Evolutionary conservation across 805 yeast genomes (phyloP).

Genomic region (Saccharomyces jurei): DNA sequence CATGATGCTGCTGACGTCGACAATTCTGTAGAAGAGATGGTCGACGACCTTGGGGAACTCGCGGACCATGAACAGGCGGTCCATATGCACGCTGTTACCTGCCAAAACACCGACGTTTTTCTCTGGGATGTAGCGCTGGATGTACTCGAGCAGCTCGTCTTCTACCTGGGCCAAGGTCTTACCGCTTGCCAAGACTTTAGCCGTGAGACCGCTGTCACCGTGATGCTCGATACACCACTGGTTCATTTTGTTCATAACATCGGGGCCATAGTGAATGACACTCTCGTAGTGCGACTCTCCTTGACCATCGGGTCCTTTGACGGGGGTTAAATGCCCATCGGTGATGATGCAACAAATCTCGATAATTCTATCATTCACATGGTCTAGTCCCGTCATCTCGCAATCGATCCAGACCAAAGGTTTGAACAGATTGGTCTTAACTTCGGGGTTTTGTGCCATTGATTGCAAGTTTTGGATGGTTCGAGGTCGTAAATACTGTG

Average conservation of each 20-base stretch:
- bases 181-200: constrained; percentile 50
- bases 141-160: constrained; percentile 51
- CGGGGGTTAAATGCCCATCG: constrained; percentile 63
- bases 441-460: neutral
- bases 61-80: constrained; percentile 69
- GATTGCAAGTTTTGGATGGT: neutral
- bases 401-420: constrained; percentile 92
- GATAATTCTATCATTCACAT: constrained; percentile 71
- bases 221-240: constrained; percentile 87
- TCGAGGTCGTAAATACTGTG: neutral
- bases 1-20: constrained; percentile 83
- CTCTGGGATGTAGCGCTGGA: constrained; percentile 45
- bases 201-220: constrained; percentile 67
- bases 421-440: constrained; percentile 13
- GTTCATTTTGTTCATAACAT: constrained; percentile 62
- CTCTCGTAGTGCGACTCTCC: constrained; percentile 65
- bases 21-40: constrained; percentile 61
- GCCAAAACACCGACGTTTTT: constrained; percentile 63
- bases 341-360: constrained; percentile 90
- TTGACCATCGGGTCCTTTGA: constrained; percentile 4
- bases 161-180: constrained; percentile 57
- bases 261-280: constrained; percentile 61
- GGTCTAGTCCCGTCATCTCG: constrained; percentile 94
- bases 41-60: constrained; percentile 75
- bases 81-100: constrained; percentile 91